These are phyloP conservation scores for Turritis glabra DNA, from an alignment of 345 rosid species.

Conservation along the genomic window DNA sequence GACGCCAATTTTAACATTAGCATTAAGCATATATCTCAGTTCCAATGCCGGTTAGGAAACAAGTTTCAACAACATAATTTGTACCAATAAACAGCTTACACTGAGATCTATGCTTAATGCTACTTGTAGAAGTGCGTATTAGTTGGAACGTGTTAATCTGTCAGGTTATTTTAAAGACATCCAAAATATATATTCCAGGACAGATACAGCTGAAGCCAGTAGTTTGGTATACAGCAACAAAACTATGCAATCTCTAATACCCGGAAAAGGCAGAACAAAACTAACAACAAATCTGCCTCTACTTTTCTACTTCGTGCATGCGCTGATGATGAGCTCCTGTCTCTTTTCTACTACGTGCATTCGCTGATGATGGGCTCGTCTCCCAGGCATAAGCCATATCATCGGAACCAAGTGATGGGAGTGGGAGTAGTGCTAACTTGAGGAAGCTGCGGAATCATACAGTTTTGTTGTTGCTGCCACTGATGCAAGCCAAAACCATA, in stretches of 20 bases:
- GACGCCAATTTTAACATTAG: not conserved
- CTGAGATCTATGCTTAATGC: too few relatives aligned
- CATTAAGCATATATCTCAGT: not conserved
- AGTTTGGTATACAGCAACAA: not conserved
- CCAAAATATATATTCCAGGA: not conserved
- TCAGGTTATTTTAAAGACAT: not conserved
- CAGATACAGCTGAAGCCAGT: not conserved
- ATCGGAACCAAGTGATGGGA: conserved; percentile 59
- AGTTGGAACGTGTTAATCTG: not conserved
- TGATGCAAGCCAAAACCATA: conserved; percentile 38
- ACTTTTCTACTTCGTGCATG: not conserved
- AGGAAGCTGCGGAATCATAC: conserved; percentile 54
- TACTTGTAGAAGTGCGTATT: too few relatives aligned
- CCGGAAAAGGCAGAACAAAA: not conserved
- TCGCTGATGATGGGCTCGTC: not conserved
- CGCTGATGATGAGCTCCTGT: too few relatives aligned
- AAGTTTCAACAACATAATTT: not conserved
- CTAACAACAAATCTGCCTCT: conserved; percentile 3
- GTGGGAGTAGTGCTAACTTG: conserved; percentile 47
- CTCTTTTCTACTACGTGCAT: not conserved
- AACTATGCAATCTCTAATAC: not conserved
- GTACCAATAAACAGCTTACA: not conserved
- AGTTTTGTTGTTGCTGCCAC: conserved; percentile 58
- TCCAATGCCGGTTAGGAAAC: not conserved
- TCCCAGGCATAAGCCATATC: not conserved